Percentiles rank a stretch among this genome's conserved stretches.
These are phyloP conservation scores for Steccherinum ochraceum DNA, from an alignment of 768 basidiomycete genomes.

Conservation along the genomic window DNA sequence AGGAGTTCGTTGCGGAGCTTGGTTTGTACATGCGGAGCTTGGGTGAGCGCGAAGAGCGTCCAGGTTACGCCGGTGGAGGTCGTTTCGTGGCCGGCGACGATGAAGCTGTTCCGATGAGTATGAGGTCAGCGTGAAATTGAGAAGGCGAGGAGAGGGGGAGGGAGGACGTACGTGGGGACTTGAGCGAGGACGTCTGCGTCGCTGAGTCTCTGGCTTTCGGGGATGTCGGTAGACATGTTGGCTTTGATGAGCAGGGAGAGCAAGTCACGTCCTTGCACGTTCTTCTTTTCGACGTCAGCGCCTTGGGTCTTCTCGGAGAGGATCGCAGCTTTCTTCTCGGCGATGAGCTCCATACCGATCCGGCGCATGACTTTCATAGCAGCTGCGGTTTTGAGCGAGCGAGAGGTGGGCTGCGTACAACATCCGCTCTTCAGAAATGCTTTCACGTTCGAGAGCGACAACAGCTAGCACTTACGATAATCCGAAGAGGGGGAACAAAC, in stretches of 20 bases:
- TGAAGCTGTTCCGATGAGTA: slow-evolving; percentile 13
- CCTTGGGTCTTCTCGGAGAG: slow-evolving; percentile 20
- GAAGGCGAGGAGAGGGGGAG: neutral
- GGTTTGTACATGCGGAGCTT: slow-evolving; percentile 36
- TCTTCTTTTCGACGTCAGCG: slow-evolving; percentile 23
- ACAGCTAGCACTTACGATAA: slow-evolving; percentile 13
- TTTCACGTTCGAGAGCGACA: slow-evolving; percentile 3
- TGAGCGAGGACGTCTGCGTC: slow-evolving; percentile 56
- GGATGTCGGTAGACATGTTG: slow-evolving; percentile 57
- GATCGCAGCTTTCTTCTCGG: slow-evolving; percentile 28
- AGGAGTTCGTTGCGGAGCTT: slow-evolving; percentile 55
- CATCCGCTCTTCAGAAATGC: neutral
- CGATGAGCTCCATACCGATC: slow-evolving; percentile 23
- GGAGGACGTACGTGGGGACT: neutral
- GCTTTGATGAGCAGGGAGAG: slow-evolving; percentile 56
- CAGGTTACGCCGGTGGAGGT: slow-evolving; percentile 21
- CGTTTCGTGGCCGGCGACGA: slow-evolving; percentile 25
- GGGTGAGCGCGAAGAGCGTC: slow-evolving; percentile 28
- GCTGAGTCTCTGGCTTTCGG: slow-evolving; percentile 45
- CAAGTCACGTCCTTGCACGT: slow-evolving; percentile 43
- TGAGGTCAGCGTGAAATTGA: slow-evolving; percentile 3
- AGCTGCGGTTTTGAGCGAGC: neutral
- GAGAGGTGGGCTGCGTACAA: slow-evolving; percentile 7
- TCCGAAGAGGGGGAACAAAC: slow-evolving; percentile 17
- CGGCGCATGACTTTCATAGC: slow-evolving; percentile 14